Conservation (phyloP, 1,139 yeast genomes). For the Taphrina pruni region DNA sequence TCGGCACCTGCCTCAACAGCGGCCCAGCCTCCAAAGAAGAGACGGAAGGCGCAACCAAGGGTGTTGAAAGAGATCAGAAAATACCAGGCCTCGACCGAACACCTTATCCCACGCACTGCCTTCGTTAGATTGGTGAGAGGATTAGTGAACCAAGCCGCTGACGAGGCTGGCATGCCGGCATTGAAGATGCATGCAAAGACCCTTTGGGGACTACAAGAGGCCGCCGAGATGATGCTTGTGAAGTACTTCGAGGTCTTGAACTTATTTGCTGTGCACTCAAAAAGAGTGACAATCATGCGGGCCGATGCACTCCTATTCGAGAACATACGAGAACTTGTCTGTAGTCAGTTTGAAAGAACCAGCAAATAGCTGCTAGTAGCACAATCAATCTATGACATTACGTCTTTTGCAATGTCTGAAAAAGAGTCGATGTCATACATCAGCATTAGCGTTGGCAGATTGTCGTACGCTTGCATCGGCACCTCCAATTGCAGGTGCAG, state of each 20-base stretch:
- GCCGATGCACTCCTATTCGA: background rate
- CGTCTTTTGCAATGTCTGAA: no score
- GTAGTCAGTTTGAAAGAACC: background rate
- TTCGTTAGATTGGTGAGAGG: background rate
- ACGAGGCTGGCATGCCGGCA: background rate
- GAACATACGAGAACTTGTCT: background rate
- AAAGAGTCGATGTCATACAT: no score
- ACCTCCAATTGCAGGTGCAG: no score
- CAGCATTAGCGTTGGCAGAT: no score
- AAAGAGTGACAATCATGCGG: background rate
- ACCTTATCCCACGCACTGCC: background rate
- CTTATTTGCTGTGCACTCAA: background rate
- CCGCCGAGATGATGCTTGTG: background rate
- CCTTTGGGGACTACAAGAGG: constrained; percentile 5
- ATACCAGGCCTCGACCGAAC: background rate
- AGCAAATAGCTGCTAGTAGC: no score
- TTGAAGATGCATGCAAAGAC: background rate
- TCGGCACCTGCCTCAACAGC: no score
- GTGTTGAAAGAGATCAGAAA: background rate
- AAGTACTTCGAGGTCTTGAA: constrained; percentile 5
- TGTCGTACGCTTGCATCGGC: no score
- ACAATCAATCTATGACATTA: no score
- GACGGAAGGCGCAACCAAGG: no score
- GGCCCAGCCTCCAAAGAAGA: no score
- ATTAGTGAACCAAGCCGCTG: background rate